phyloP scores from a whole-genome alignment of 225 moss, liverwort and hornwort genomes.

The Antitrichia curtipendula region DNA sequence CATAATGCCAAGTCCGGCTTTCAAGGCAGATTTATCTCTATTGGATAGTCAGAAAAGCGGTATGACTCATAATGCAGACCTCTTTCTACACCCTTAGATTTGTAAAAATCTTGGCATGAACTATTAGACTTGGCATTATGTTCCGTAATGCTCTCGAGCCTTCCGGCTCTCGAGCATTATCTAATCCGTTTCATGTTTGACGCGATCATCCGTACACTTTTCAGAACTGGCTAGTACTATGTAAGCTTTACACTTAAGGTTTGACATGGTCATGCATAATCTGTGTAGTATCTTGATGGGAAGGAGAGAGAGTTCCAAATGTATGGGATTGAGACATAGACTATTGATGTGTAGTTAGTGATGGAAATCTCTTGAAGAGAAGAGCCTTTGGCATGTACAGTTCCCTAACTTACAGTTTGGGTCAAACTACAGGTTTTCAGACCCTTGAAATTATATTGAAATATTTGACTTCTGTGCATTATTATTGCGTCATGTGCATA shows the following conservation, averaged over 20 bases:
- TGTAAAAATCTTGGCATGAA: no score
- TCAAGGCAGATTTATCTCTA: no score
- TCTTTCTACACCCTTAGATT: no score
- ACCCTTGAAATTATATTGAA: neutral
- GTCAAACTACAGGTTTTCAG: neutral
- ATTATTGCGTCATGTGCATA: neutral
- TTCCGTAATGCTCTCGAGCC: no score
- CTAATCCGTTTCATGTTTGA: neutral
- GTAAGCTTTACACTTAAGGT: slow-evolving; percentile 1
- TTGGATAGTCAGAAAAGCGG: no score
- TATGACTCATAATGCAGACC: no score
- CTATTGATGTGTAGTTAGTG: neutral
- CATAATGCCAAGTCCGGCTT: no score
- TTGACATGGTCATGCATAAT: neutral
- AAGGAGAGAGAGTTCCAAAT: neutral
- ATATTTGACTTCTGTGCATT: neutral
- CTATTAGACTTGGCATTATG: no score
- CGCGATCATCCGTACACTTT: neutral
- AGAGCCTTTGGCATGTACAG: neutral
- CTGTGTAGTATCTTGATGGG: neutral
- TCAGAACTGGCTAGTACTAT: neutral
- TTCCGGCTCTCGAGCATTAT: no score
- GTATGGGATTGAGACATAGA: neutral
- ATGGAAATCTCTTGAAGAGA: neutral
- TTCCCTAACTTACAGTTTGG: neutral